Conservation (phyloP, 2,329 filamentous ascomycete genomes). For the Fusarium equiseti region DNA sequence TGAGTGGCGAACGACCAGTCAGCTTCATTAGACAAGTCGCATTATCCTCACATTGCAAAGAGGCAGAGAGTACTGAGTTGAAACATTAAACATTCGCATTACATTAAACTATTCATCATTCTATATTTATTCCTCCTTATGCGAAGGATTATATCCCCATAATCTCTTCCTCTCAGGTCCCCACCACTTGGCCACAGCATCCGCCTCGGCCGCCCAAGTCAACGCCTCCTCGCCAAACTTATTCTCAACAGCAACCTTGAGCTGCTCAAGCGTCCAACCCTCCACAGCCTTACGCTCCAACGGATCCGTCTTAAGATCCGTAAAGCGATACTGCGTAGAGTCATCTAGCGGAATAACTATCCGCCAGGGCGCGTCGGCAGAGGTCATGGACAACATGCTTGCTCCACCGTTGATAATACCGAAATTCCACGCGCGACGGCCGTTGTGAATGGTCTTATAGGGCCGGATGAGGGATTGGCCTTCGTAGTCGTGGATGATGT, state of each 20-base stretch:
- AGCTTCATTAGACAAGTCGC: neutral
- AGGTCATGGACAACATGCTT: constrained; percentile 51
- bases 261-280: constrained; percentile 44
- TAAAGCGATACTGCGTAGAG: constrained; percentile 52
- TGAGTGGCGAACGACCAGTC: neutral
- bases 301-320: constrained; percentile 47
- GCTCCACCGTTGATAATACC: constrained; percentile 52
- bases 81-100: constrained; percentile 10
- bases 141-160: constrained; percentile 39
- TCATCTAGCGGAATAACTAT: constrained; percentile 51
- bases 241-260: constrained; percentile 40
- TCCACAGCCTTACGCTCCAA: constrained; percentile 47
- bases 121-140: constrained; percentile 15
- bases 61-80: neutral
- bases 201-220: constrained; percentile 47
- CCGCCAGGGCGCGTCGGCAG: constrained; percentile 49
- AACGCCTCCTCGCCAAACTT: constrained; percentile 40
- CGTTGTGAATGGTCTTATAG: constrained; percentile 41
- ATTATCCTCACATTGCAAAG: neutral
- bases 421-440: constrained; percentile 52
- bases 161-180: constrained; percentile 41
- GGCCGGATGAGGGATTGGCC: constrained; percentile 52
- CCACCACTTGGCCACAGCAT: constrained; percentile 41
- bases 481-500: constrained; percentile 51
- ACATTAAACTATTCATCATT: constrained; percentile 28